Percentiles rank a stretch among this genome's conserved stretches.
These are phyloP conservation scores for Collybia nuda DNA, from an alignment of 768 basidiomycete genomes.

Conservation along the genomic window DNA sequence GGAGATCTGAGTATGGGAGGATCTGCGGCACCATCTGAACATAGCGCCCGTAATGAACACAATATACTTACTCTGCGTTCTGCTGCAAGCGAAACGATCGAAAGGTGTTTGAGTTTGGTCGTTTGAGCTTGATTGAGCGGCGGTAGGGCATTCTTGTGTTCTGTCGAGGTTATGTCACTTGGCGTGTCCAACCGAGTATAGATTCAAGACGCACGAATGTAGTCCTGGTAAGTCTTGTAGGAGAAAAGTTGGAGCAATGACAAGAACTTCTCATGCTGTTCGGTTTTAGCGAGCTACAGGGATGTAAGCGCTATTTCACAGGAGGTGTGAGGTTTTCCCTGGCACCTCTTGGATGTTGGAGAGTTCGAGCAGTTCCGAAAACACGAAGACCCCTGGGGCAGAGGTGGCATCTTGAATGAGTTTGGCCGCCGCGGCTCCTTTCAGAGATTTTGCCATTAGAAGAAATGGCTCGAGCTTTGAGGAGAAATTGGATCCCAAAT, in stretches of 20 bases:
- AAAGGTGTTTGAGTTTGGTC: slow-evolving; percentile 89
- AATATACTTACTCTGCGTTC: slow-evolving; percentile 63
- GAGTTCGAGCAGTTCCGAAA: slow-evolving; percentile 82
- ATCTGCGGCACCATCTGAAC: slow-evolving; percentile 45
- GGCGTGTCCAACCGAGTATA: neutral
- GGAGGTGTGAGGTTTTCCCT: neutral
- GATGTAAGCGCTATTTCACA: neutral
- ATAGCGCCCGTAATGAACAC: neutral
- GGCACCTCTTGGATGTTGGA: slow-evolving; percentile 83
- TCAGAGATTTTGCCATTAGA: slow-evolving; percentile 88
- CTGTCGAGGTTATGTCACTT: slow-evolving; percentile 33
- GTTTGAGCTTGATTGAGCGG: slow-evolving; percentile 70
- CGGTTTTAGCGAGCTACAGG: slow-evolving; percentile 61
- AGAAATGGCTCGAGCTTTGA: slow-evolving; percentile 86
- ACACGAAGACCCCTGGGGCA: slow-evolving; percentile 90
- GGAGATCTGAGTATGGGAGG: slow-evolving; percentile 76
- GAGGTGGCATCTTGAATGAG: slow-evolving; percentile 83
- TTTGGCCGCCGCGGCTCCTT: slow-evolving; percentile 91
- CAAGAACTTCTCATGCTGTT: slow-evolving; percentile 61
- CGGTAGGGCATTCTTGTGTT: slow-evolving; percentile 65
- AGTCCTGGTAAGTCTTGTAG: slow-evolving; percentile 85
- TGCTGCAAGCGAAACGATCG: slow-evolving; percentile 82
- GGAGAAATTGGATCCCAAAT: slow-evolving; percentile 59
- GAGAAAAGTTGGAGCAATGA: slow-evolving; percentile 84
- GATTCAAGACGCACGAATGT: slow-evolving; percentile 51